Evolutionary conservation across 306 rosid species (phyloP), one percentile per base, ranked within the genome.

Genomic region (Rubus idaeus): DNA sequence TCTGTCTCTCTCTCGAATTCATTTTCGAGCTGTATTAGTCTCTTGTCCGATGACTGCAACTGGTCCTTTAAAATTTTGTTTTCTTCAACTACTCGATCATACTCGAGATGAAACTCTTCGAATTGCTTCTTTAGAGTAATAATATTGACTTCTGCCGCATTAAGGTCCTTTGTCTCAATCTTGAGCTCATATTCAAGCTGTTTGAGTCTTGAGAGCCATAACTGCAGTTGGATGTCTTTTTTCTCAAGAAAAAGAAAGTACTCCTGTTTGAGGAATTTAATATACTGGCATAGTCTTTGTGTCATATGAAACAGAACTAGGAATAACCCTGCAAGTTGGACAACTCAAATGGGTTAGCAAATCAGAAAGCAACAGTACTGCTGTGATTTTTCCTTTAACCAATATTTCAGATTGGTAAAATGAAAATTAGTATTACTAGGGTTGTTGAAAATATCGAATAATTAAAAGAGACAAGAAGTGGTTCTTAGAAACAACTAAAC

Each of bases 121-220:
- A 58, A 58, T 23, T 58, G 65, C 23, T 58, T 58, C 40, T 23
- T 58, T 58, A 58, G 65, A 58, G 65, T 21, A 58, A 58, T 39
- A 58, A 58, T 58, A 6, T 58, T 23, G 5, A 4, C 40, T 26
- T 10, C 65, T 58, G 65, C 65, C 23, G 65, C 40, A 58, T 23
- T 11, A 10, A 58, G 65, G 65, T 58, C 39, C 23, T 58, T 23
- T 6, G 40, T 23, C 10, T 58, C 65, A 58, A 23, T 23, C 39
- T 23, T 26, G 65, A 58, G 40, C 23, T 58, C 65, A 23, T 58
- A 11, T 10, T 58, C 65, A 10, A 58, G 40, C 39, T 58, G 65
- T 26, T 23, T 58, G 65, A 58, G 65, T 26, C 65, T 58, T 23
- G 65, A 58, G 8, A 1, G 4, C 65, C 65, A 58, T 23, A 58